Evolutionary conservation across 2,329 filamentous ascomycete genomes (phyloP), one percentile per base, ranked within the genome.

Genomic region (Sclerotinia subarctica): DNA sequence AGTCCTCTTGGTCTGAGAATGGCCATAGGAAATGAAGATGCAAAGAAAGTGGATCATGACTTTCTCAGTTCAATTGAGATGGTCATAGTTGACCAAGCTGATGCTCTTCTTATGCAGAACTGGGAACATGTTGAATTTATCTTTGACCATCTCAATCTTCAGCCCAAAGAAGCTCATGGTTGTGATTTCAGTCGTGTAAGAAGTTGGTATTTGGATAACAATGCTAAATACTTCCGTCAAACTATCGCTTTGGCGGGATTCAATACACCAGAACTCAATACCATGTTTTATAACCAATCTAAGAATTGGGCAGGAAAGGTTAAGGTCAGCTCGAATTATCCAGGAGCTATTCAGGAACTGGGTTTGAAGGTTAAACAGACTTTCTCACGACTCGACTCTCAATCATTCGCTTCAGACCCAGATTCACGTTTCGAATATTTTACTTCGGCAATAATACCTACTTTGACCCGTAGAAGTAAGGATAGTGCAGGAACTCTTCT

Each of bases 81-180:
- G 64, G 88, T 95, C 44, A 84, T 98, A 58, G 84, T 97, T 70
- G 95, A 99, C 78, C 94, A 98, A 79, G 90, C 93, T 17, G 94
- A 98, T 78, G 93, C 93, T 0, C 86, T 97, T 53, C 86, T 96
- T 11, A 97, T 97, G 93, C 95, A 99, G 78, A 98, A 97, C 78
- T 98, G 94, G 94, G 93, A 97, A 76, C 94, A 99, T 77, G 87
- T 97, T 70, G 92, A 96, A 78, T 92, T 91, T 77, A 91, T 97
- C 74, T 94, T 98, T 76, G 88, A 92, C 71, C 92, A 97, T 78
- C 85, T 99, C 70, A 99, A 99, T 78, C 84, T 91, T 29, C 92
- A 96, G 75, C 94, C 95, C 49, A 92, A 90, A 76, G 92, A 96
- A 74, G 87, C 92, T 0, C 94, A 97, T 78, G 94, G 91, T 72